Evolutionary conservation across 2,329 filamentous ascomycete species (phyloP).

Genomic region (Verticillium nubilum): DNA sequence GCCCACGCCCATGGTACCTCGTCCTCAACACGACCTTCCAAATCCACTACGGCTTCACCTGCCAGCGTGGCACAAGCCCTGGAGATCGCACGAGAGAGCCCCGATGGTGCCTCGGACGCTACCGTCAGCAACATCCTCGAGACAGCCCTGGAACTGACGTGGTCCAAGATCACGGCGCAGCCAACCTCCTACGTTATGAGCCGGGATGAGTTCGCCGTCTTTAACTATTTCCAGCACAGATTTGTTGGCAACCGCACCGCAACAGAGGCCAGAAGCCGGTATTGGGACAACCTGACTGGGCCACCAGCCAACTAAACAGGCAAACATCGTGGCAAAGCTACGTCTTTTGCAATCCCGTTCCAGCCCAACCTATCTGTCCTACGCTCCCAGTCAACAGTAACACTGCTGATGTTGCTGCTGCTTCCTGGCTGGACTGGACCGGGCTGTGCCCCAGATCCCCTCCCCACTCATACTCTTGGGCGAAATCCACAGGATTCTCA

Average conservation of each 20-base stretch:
- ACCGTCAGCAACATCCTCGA: slow-evolving; percentile 62
- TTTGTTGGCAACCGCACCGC: slow-evolving; percentile 50
- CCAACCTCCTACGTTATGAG: slow-evolving; percentile 69
- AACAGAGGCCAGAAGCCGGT: slow-evolving; percentile 42
- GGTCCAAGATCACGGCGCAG: slow-evolving; percentile 59
- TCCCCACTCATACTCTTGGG: background rate
- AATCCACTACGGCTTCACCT: background rate
- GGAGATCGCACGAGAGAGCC: slow-evolving; percentile 69
- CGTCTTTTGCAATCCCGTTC: background rate
- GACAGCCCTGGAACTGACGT: slow-evolving; percentile 56
- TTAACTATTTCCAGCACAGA: slow-evolving; percentile 75
- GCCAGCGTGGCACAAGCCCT: slow-evolving; percentile 57
- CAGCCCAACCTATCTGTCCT: background rate
- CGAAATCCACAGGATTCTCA: background rate
- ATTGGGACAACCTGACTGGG: slow-evolving; percentile 42
- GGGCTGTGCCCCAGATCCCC: background rate
- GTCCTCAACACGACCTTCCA: background rate
- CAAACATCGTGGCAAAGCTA: background rate
- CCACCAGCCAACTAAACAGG: background rate
- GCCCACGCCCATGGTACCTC: background rate
- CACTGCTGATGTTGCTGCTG: background rate
- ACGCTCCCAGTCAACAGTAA: background rate
- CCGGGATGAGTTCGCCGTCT: slow-evolving; percentile 74
- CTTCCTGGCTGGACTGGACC: background rate
- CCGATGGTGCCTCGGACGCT: slow-evolving; percentile 59